Evolutionary conservation across 2,329 filamentous ascomycete genomes (phyloP), one percentile per base, ranked within the genome.

Genomic region (Pyrenophora seminiperda): DNA sequence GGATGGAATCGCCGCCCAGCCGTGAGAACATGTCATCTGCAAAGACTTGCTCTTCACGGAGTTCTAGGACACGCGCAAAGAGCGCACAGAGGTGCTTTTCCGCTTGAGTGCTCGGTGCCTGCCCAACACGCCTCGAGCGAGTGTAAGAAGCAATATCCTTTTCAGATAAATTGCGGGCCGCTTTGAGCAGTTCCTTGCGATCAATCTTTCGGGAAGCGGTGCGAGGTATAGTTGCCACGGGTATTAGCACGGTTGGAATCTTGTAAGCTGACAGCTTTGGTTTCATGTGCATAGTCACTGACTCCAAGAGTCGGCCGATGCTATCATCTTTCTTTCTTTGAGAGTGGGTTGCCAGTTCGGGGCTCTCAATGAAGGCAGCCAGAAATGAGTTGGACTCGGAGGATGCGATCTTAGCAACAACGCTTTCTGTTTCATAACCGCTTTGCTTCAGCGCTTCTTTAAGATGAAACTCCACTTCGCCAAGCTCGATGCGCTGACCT

Each of bases 121-220:
- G 32, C 15, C 32, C 32, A 34, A 34, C 32, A n/a, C 32, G 32
- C 4, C 32, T 34, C 14, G 32, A 34, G 14, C 32, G 14, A 34
- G 32, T 34, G 32, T 34, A 17, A 9, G 6, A 34, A 17, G 32
- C 32, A 17, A 34, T 34, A 17, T 34, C 11, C 14, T 34, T 34
- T 17, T 34, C 32, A 14, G 32, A 34, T 9, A 34, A 15, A 4
- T 34, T 34, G 6, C 7, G 15, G 7, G n/a, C 32, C 14, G 58
- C 54, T 5, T 57, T 47, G 4, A 47, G 53, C 6, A 68, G 40
- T n/a, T 41, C 29, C 49, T 61, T 63, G 3, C 65, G 56, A 40
- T 69, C 58, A 5, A 54, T 53, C 42, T 82, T 82, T 0, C 76
- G 73, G 5, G 79, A 34, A 14, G 32, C 7, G 32, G 32, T 34